Evolutionary conservation across 192 early-diverging fungal species (phyloP), one percentile per base, ranked within the genome.

Genomic region (Thamnidium elegans): DNA sequence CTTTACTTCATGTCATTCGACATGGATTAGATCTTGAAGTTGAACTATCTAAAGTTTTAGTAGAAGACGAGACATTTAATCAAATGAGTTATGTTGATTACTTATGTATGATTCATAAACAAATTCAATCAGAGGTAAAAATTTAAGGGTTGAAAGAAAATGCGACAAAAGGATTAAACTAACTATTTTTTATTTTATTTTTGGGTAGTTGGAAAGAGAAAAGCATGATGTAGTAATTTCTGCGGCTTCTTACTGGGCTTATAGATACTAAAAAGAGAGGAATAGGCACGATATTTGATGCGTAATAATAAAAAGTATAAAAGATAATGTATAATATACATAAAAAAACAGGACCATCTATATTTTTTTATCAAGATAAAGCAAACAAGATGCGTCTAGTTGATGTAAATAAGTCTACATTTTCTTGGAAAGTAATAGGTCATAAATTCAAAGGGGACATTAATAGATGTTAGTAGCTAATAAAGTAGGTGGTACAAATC

Each of bases 31-130:
- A 97, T 67, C 81, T 86, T 62, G 97, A 99, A 68, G 71, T 86
- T 9, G 88, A 91, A 59, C 93, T 97, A 75, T 78, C 81, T 10
- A 81, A 85, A 23, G 68, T 87, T 62, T 72, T 99, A 64, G 74
- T 88, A 13, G 97, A 99, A 77, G 97, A 99, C 77, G 87, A 90
- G 69, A 92, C 90, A 66, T 85, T 87, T 50, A 93, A 91, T 50
- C 84, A 85, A 55, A 87, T 93, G 89, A 87, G 85, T 10, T 99
- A 99, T 74, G 94, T 97, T 7, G 96, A 99, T 67, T 97, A 88
- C 64, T 72, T 99, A 23, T 91, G 90, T 51, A 72, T 84, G 21
- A 86, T 98, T 60, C 97, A 99, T 75, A 82, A 90, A 68, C 89
- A 88, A 73, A 92, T 94, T 66, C 90, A 91, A 73, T 81, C 75